phyloP scores from a whole-genome alignment of 345 rosid species.

The Ceriops tagal region DNA sequence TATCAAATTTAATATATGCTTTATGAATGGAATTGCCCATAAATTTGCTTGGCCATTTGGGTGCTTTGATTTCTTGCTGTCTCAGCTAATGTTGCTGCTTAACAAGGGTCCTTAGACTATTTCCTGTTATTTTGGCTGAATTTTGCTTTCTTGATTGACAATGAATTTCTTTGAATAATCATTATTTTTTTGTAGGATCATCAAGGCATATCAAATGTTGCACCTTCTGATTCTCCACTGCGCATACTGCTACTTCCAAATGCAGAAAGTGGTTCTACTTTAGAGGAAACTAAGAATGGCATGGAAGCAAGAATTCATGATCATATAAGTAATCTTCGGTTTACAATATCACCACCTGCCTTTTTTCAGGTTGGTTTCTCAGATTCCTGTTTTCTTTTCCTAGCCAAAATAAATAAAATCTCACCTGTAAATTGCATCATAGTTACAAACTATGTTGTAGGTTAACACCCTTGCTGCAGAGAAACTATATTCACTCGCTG shows the following conservation, averaged over 20 bases:
- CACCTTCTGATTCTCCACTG: conserved; percentile 83
- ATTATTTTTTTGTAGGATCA: conserved; percentile 56
- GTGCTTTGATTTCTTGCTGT: background rate
- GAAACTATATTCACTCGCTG: conserved; percentile 90
- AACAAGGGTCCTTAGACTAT: background rate
- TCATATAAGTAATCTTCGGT: conserved; percentile 63
- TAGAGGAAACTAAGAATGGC: conserved; percentile 26
- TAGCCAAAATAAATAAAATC: conserved; percentile 3
- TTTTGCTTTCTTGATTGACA: background rate
- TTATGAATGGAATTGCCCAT: too few species aligned
- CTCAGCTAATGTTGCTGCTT: background rate
- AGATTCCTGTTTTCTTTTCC: background rate
- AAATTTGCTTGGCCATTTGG: too few species aligned
- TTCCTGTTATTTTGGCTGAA: background rate
- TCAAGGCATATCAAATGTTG: conserved; percentile 90
- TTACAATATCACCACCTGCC: conserved; percentile 91
- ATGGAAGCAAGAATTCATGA: conserved; percentile 83
- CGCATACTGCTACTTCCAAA: conserved; percentile 41
- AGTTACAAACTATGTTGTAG: conserved; percentile 33
- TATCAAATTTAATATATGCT: too few species aligned
- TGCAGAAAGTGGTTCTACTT: conserved; percentile 32
- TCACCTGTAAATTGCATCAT: background rate
- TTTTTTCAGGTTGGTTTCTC: conserved; percentile 69
- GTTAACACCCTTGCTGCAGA: conserved; percentile 95
- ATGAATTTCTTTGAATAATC: background rate